Evolutionary conservation across 129 eudicot genomes (phyloP).

Genomic region (Kitagawia praeruptora): DNA sequence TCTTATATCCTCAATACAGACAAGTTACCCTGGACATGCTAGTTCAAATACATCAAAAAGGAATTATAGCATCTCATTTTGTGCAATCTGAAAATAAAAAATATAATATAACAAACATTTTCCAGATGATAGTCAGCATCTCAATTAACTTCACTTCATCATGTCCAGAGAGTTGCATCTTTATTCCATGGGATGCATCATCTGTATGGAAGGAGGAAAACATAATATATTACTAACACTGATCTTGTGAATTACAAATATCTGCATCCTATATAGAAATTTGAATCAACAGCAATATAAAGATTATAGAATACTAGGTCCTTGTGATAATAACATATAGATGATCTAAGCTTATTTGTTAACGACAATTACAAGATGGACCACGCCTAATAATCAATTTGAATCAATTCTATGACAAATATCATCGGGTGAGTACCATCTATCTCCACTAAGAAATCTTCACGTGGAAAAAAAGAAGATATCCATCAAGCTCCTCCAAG

Average conservation of each 20-base stretch:
- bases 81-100: constrained; percentile 14
- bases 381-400: too few species aligned
- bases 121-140: constrained; percentile 7
- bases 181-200: constrained; percentile 15
- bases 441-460: too few species aligned
- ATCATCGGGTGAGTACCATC: too few species aligned
- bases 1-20: constrained; percentile 26
- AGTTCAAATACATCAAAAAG: constrained; percentile 19
- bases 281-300: too few species aligned
- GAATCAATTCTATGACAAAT: too few species aligned
- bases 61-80: constrained; percentile 6
- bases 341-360: not conserved
- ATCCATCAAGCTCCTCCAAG: too few species aligned
- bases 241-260: too few species aligned
- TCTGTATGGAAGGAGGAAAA: not conserved
- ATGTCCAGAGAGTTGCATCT: constrained; percentile 15
- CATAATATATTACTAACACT: not conserved
- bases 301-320: too few species aligned
- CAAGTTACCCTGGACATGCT: constrained; percentile 4
- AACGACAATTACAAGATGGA: not conserved
- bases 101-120: constrained; percentile 7
- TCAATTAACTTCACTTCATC: not conserved
- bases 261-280: too few species aligned
- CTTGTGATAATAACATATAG: too few species aligned
- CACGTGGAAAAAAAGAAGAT: too few species aligned